Conservation (phyloP, 2,329 filamentous ascomycete species). For the Cercospora sp. region DNA sequence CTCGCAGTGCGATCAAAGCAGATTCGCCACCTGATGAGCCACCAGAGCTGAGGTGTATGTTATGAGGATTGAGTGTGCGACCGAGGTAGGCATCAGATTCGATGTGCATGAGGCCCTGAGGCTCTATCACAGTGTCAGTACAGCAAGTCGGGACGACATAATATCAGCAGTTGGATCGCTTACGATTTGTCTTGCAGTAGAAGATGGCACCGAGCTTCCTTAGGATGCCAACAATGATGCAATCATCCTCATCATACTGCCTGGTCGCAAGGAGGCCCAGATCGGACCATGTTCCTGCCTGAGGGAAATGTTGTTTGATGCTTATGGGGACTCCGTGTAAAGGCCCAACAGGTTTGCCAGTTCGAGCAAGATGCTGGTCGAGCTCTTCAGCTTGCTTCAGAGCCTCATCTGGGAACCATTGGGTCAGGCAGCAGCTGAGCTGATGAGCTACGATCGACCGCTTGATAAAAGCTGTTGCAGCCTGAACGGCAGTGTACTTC, state of each 20-base stretch:
- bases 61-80: constrained; percentile 61
- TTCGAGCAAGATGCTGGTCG: constrained; percentile 28
- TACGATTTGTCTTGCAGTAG: constrained; percentile 54
- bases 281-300: constrained; percentile 8
- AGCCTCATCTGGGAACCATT: constrained; percentile 48
- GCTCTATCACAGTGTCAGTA: constrained; percentile 37
- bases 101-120: constrained; percentile 46
- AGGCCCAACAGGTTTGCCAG: constrained; percentile 42
- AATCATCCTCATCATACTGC: constrained; percentile 42
- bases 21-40: constrained; percentile 68
- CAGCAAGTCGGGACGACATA: fast-evolving
- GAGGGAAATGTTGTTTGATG: constrained; percentile 49
- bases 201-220: constrained; percentile 51
- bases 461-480: constrained; percentile 47
- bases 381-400: constrained; percentile 30
- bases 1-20: constrained; percentile 59
- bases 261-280: constrained; percentile 48
- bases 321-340: constrained; percentile 57
- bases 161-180: neutral
- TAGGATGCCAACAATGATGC: constrained; percentile 44
- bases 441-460: constrained; percentile 37
- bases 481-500: constrained; percentile 34
- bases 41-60: constrained; percentile 61
- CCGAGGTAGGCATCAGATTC: constrained; percentile 41
- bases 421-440: constrained; percentile 34